phyloP scores from a whole-genome alignment of 441 rosid genomes.

The Flueggea neowawraea region DNA sequence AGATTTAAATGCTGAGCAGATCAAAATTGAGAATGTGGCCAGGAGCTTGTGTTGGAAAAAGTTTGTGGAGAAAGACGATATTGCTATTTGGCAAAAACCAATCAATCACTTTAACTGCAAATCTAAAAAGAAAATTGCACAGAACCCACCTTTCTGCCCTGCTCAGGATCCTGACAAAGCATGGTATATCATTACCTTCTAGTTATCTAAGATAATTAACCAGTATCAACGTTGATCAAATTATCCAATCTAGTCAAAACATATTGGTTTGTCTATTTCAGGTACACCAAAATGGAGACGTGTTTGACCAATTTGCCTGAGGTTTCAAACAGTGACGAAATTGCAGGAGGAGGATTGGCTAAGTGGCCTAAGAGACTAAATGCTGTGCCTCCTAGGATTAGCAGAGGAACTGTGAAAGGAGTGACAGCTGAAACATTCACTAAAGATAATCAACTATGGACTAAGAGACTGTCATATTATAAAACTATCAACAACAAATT shows the following conservation, averaged over 20 bases:
- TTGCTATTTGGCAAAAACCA: constrained; percentile 88
- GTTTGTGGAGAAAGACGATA: constrained; percentile 56
- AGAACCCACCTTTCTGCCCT: constrained; percentile 36
- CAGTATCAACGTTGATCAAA: too few species aligned
- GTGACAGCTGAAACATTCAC: constrained; percentile 41
- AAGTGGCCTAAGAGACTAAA: constrained; percentile 76
- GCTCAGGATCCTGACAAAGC: constrained; percentile 59
- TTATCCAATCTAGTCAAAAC: too few species aligned
- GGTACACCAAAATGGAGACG: constrained; percentile 52
- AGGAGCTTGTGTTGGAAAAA: constrained; percentile 76
- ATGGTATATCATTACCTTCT: too few species aligned
- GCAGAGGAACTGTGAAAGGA: constrained; percentile 43
- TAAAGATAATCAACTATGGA: constrained; percentile 54
- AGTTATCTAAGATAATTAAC: too few species aligned
- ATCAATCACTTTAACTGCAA: constrained; percentile 48
- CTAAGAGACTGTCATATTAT: constrained; percentile 56
- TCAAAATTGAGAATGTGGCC: constrained; percentile 52
- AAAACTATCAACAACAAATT: constrained; percentile 58
- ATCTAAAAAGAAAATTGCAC: constrained; percentile 23
- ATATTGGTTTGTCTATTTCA: constrained; percentile 4
- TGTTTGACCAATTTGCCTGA: constrained; percentile 53
- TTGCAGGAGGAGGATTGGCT: constrained; percentile 40
- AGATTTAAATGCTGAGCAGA: too few species aligned
- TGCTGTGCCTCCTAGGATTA: constrained; percentile 62
- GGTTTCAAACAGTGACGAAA: constrained; percentile 33